phyloP scores from a whole-genome alignment of 345 rosid species.

The Euphorbia pulcherrima region DNA sequence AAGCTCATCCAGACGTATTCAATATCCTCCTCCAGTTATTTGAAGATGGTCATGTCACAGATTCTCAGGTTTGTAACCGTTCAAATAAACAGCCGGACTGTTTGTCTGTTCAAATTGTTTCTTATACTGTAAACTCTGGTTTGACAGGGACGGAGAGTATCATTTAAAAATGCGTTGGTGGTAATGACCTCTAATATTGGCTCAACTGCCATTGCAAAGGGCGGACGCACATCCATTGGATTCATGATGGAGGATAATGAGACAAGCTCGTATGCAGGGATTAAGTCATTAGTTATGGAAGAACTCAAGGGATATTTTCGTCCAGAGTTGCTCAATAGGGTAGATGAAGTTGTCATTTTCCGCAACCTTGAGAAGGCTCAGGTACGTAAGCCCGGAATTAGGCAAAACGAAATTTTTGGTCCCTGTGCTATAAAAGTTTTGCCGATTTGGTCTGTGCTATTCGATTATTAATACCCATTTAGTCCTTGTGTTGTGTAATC shows the following conservation, averaged over 20 bases:
- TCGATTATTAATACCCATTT: too few relatives aligned
- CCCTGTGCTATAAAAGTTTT: too few relatives aligned
- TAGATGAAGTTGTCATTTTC: constrained; percentile 93
- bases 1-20: constrained; percentile 88
- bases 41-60: constrained; percentile 97
- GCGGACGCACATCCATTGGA: constrained; percentile 67
- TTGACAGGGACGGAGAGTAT: constrained; percentile 82
- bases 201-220: constrained; percentile 82
- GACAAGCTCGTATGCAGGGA: constrained; percentile 61
- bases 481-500: too few relatives aligned
- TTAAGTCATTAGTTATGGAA: constrained; percentile 71
- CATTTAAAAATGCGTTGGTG: constrained; percentile 86
- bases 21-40: constrained; percentile 93
- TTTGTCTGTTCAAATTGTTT: background rate
- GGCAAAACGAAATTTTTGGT: too few relatives aligned
- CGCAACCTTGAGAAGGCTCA: constrained; percentile 73
- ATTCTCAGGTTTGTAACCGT: constrained; percentile 70
- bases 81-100: background rate
- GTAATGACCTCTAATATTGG: constrained; percentile 97
- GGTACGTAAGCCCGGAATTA: constrained; percentile 49
- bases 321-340: constrained; percentile 92
- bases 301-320: constrained; percentile 88
- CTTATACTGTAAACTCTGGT: constrained; percentile 9
- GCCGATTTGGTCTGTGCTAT: too few relatives aligned
- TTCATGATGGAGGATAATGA: constrained; percentile 54